Evolutionary conservation across 2,329 filamentous ascomycete species (phyloP), one percentile per base, ranked within the genome.

Genomic region (Cladosporium oxysporum): DNA sequence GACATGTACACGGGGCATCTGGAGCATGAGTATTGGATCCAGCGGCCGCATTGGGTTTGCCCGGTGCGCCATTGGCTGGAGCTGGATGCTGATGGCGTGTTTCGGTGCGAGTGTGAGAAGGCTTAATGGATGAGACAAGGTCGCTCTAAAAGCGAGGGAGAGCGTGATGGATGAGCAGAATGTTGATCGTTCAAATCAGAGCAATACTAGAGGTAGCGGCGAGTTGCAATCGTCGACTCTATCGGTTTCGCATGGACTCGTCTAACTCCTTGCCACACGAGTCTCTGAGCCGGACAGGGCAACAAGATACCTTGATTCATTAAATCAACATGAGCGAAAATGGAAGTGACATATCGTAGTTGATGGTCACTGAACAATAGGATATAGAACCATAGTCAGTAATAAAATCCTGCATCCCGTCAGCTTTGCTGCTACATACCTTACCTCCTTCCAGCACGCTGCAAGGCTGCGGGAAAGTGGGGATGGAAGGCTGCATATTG

Each of bases 401-500:
- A 31, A 26, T 31, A 31, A 26, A 31, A n/a, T 6, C n/a, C 28
- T 28, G 50, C 26, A 52, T 53, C 50, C 5, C 14, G 28, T 53
- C 50, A 28, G 28, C 26, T 53, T 16, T 53, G 28, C 50, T 53
- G 18, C 50, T 53, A 53, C 26, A 10, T 14, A 5, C 6, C 6
- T n/a, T 31, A 53, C 26, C 28, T 53, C 50, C 50, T 31, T 53
- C 28, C 14, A 53, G 28, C 49, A 52, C 49, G 49, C 26, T 53
- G 28, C 29, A 53, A 53, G 26, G 28, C 50, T 18, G 50, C 23
- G 14, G 50, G 50, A 53, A 53, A 31, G 50, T 31, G 50, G 50
- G 31, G 50, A 53, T 53, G 28, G 16, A 53, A n/a, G 26, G 28
- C 14, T 53, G 49, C 49, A 53, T 53, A 53, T 53, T 53, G 49